Evolutionary conservation across 768 basidiomycete genomes (phyloP), one percentile per base, ranked within the genome.

Genomic region (Tylopilus rubrobrunneus): DNA sequence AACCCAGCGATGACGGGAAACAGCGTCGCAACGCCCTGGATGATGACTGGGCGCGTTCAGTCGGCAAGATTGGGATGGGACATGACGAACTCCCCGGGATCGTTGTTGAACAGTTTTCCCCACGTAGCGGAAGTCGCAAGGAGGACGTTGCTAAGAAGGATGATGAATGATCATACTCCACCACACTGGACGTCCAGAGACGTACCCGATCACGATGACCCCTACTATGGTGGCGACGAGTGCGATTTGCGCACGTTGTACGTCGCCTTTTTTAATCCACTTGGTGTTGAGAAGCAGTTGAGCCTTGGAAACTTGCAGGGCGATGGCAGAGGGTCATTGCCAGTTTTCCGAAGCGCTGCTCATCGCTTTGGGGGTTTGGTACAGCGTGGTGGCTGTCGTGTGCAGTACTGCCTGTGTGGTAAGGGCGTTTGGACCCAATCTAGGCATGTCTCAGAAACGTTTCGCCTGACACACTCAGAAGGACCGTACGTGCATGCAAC

Each of bases 91-190:
- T 46, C 55, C 73, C 70, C 55, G 1, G 71, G 70, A 62, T 86
- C 84, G 43, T 74, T 73, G 59, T 84, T 85, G 73, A 87, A 87
- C 17, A 87, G 58, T 49, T 74, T 69, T 10, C 76, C 85, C 81
- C 81, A 85, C 7, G 72, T 68, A 37, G 74, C 58, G 11, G 78
- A 67, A 65, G 74, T 81, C 27, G 72, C 63, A 50, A 79, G 57
- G 53, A 80, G 76, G 53, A 77, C 59, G 1, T 67, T 58, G 48
- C 80, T 80, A 12, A 17, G 36, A 31, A 23, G 19, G 5, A 37
- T 2, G 19, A n/a, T 52, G 37, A 53, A 19, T 11, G 14, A 11
- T 48, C 41, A 5, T 39, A 10, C 12, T 40, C 34, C 21, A 10
- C 15, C 11, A 45, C 42, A 2, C 4, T 23, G 9, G 4, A 33